Evolutionary conservation across 805 yeast genomes (phyloP).

Genomic region (Ogataea philodendri): DNA sequence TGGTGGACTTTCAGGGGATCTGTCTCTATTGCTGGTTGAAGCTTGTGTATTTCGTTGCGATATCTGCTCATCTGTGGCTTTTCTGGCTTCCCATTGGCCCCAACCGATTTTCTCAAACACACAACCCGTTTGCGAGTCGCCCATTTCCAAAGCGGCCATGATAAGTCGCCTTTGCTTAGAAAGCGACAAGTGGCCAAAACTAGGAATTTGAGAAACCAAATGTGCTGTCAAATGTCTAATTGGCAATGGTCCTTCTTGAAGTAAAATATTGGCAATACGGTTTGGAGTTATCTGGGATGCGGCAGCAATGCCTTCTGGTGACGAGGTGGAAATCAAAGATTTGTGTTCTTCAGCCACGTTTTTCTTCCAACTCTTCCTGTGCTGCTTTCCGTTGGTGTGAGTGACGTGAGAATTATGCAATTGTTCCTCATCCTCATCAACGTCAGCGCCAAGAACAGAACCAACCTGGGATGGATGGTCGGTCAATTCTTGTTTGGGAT

Average conservation of each 20-base stretch:
- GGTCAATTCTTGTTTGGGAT: not conserved
- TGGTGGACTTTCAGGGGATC: constrained; percentile 20
- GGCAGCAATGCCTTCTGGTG: constrained; percentile 85
- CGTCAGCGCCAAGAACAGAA: constrained; percentile 6
- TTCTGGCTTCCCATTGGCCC: constrained; percentile 94
- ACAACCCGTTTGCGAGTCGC: constrained; percentile 57
- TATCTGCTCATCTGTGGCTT: constrained; percentile 33
- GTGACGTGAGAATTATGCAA: constrained; percentile 1
- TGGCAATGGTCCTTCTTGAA: constrained; percentile 81
- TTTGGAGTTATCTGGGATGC: constrained; percentile 83
- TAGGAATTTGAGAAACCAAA: constrained; percentile 67
- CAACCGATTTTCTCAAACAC: constrained; percentile 93
- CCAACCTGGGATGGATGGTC: constrained; percentile 11
- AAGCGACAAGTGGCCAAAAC: constrained; percentile 74
- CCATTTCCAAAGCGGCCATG: constrained; percentile 82
- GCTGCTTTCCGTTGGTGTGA: constrained; percentile 12
- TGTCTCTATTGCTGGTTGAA: constrained; percentile 14
- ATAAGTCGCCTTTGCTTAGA: constrained; percentile 89
- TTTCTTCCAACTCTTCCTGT: constrained; percentile 22
- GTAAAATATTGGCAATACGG: constrained; percentile 64
- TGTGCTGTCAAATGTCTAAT: constrained; percentile 86
- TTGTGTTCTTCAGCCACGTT: constrained; percentile 26
- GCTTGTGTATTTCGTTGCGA: constrained; percentile 22
- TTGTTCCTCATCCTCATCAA: constrained; percentile 8
- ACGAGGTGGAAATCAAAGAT: constrained; percentile 60